Base-by-base conservation (phyloP, 768 basidiomycete species). In the Cyclocybe cylindracea region DNA sequence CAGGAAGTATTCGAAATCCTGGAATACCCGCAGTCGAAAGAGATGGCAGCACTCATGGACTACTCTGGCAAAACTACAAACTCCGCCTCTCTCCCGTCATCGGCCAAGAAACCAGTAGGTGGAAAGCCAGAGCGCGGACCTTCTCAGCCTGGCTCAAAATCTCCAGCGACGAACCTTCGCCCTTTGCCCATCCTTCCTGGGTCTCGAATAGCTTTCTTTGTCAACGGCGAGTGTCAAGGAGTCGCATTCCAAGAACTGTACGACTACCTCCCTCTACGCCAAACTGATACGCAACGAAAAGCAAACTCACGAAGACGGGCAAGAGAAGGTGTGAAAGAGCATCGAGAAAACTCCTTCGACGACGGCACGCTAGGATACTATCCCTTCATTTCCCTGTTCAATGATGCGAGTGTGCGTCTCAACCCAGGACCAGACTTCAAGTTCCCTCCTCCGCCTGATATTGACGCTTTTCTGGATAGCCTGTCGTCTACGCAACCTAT, bases 291-390 rank as follows among this genome's bases (percentile, higher is more conserved):
- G 18, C 78, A 80, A 7, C 77, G 80, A 43, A 89, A 88, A 65
- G 79, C 78, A 7, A 84, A 84, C 61, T 84, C 83, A 51, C 82
- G 81, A 63, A 85, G 80, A 61, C 78, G 79, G 35, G 70, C 77
- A n/a, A 80, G 80, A 49, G 82, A 85, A 63, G 85, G 83, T 44
- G 83, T 85, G 42, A 84, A 86, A 46, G 85, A 89, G 60, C 87
- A 88, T 64, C 79, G 79, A 53, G 89, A 91, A 70, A 94, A 94
- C 55, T 82, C 82, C 2, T 91, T 93, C 61, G 94, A 99, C 66
- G 97, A 99, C 66, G 97, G 96, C 14, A 86, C 89, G 14, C 73
- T 97, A 5, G 97, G 97, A 1, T 99, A 99, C 70, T 98, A 94
- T 66, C 94, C 96, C 0, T 87, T 98, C 73, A 83, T 97, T 57